Evolutionary conservation across 2,329 filamentous ascomycete genomes (phyloP), one percentile per base, ranked within the genome.

Genomic region (Rhynchosporium graminicola): DNA sequence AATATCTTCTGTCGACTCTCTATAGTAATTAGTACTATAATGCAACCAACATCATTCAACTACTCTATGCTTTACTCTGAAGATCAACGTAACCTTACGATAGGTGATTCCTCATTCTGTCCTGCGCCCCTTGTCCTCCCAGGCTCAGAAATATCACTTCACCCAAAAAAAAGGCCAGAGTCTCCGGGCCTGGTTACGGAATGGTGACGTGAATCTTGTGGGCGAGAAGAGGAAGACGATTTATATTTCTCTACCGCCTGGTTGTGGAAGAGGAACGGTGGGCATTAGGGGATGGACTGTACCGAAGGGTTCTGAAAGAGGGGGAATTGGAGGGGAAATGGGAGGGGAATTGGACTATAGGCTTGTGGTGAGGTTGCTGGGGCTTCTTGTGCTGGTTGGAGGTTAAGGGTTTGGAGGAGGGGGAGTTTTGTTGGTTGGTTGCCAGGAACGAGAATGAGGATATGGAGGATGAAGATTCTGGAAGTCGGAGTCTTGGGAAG

Each of bases 361-460:
- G 15, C 63, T 70, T 62, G 47, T 72, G 1, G 29, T 67, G 8
- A 56, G 63, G 1, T 73, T 58, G 51, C 72, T 1, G 47, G 63
- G 52, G 71, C 66, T 1, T 72, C 71, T 42, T 73, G 72, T 60
- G 60, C 68, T 43, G 65, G 1, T 46, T 73, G 29, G 66, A 66
- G 3, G 68, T 72, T 15, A 72, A 69, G 58, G 46, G 65, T 31
- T 47, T 71, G 15, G 45, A 63, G 40, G n/a, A 56, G 1, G 43
- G 48, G 48, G 31, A 60, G 13, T 59, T 55, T 3, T 42, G 69
- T 3, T 28, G 48, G 12, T 71, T 71, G 36, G 64, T 61, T 9
- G 1, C 20, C 20, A 20, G 20, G 20, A 20, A 20, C 20, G 20
- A 20, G 20, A 47, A 57, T 8, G 61, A 66, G 40, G 52, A 65